phyloP scores from a whole-genome alignment of 1,139 yeast genomes.

The Torulaspora globosa region DNA sequence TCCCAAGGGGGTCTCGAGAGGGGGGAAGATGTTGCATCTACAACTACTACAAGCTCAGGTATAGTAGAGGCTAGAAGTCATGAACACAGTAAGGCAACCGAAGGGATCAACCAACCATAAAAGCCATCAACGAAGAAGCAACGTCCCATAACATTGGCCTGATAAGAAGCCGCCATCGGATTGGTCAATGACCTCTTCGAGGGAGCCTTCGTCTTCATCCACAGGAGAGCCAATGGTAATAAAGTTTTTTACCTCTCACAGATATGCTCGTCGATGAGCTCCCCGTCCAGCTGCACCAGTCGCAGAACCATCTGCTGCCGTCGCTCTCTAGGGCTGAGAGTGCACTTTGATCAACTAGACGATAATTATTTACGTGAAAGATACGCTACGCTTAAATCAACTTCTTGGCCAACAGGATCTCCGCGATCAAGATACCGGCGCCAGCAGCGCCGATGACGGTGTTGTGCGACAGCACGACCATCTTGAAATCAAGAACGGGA shows the following conservation, averaged over 20 bases:
- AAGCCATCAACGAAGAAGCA: too few species aligned
- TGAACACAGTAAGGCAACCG: too few species aligned
- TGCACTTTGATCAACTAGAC: slow-evolving; percentile 1
- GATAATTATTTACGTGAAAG: slow-evolving; percentile 1
- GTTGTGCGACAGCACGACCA: slow-evolving; percentile 94
- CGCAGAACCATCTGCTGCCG: slow-evolving; percentile 10
- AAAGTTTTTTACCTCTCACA: slow-evolving; percentile 36
- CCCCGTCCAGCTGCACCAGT: slow-evolving; percentile 20
- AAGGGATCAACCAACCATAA: too few species aligned
- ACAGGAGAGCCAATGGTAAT: too few species aligned
- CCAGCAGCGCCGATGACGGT: slow-evolving; percentile 99
- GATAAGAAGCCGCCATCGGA: too few species aligned
- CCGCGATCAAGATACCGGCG: slow-evolving; percentile 96
- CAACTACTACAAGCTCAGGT: neutral
- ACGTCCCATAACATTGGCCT: too few species aligned
- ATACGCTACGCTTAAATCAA: slow-evolving; percentile 47
- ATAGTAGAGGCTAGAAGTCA: too few species aligned
- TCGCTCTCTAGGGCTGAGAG: neutral
- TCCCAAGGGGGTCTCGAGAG: neutral
- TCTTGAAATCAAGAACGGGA: slow-evolving; percentile 87
- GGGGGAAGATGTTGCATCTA: neutral
- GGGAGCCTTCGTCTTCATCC: too few species aligned
- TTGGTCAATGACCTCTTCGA: too few species aligned
- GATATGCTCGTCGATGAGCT: slow-evolving; percentile 31
- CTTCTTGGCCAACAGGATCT: slow-evolving; percentile 72